Percentiles rank a stretch among this genome's conserved stretches.
Conservation (phyloP, 495 filamentous ascomycete genomes). For the Sporormia fimetaria region DNA sequence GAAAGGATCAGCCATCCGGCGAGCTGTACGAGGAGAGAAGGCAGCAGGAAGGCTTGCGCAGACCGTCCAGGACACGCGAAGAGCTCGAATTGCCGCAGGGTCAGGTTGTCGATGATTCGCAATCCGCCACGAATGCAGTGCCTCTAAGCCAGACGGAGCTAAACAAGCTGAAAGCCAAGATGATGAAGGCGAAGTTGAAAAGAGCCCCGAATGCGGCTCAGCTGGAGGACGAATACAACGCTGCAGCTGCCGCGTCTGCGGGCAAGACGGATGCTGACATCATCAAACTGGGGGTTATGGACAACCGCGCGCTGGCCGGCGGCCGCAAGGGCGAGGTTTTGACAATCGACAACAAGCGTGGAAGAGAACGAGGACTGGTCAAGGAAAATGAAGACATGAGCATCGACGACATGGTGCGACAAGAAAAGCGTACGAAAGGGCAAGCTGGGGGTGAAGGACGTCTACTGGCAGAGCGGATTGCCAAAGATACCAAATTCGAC, state of each 20-base stretch:
- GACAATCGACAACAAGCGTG: slow-evolving; percentile 60
- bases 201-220: slow-evolving; percentile 58
- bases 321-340: slow-evolving; percentile 63
- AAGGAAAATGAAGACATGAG: slow-evolving; percentile 92
- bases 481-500: slow-evolving; percentile 83
- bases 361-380: slow-evolving; percentile 65
- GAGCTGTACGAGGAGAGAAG: slow-evolving; percentile 73
- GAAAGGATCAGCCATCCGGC: slow-evolving; percentile 79
- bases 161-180: slow-evolving; percentile 80
- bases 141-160: slow-evolving; percentile 63
- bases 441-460: slow-evolving; percentile 70
- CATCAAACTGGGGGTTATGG: slow-evolving; percentile 74
- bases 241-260: slow-evolving; percentile 47
- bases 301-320: slow-evolving; percentile 77
- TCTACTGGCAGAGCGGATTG: slow-evolving; percentile 78
- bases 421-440: slow-evolving; percentile 73
- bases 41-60: slow-evolving; percentile 39
- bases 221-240: slow-evolving; percentile 78
- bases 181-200: slow-evolving; percentile 86
- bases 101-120: slow-evolving; percentile 35
- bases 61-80: slow-evolving; percentile 28
- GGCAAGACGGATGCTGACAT: slow-evolving; percentile 53
- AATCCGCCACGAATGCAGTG: slow-evolving; percentile 35
- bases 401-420: slow-evolving; percentile 88
- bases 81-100: slow-evolving; percentile 42